These are phyloP conservation scores for Cercophora samala DNA, from an alignment of 495 filamentous ascomycete species.

Conservation along the genomic window DNA sequence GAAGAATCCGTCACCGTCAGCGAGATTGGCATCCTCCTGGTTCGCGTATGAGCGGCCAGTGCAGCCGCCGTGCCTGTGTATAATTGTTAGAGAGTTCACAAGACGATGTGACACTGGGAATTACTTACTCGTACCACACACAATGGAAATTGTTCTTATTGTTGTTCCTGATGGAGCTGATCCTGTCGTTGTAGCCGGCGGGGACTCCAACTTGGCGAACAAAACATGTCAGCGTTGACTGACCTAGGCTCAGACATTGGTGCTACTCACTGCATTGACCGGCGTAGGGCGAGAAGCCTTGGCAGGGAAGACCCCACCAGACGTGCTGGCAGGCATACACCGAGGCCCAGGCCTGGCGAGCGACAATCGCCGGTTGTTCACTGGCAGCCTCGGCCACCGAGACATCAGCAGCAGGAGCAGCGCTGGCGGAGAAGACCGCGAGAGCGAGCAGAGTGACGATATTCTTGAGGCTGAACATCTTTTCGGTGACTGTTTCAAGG, in stretches of 20 bases:
- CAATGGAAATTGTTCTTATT: neutral
- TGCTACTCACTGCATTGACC: neutral
- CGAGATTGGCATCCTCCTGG: neutral
- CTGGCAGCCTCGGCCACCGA: neutral
- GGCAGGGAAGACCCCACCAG: too few species aligned
- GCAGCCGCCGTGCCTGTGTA: neutral
- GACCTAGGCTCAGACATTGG: neutral
- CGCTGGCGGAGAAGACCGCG: neutral
- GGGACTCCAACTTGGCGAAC: neutral
- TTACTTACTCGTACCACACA: neutral
- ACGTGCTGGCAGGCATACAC: neutral
- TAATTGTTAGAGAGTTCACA: neutral
- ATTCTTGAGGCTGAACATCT: slow-evolving; percentile 1
- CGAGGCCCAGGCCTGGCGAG: neutral
- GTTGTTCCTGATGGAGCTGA: neutral
- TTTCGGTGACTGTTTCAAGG: too few species aligned
- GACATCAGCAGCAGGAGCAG: slow-evolving; percentile 3
- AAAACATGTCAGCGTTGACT: neutral
- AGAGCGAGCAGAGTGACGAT: neutral
- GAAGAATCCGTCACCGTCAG: neutral
- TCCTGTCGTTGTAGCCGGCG: neutral
- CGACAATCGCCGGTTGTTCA: neutral
- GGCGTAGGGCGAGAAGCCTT: neutral
- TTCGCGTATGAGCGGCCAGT: neutral
- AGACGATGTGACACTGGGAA: neutral